A percentile compares a stretch with the other conserved stretches of the same genome.
Evolutionary conservation across 1,284 basidiomycete species (phyloP).

Genomic region (Neolentinus lepideus): DNA sequence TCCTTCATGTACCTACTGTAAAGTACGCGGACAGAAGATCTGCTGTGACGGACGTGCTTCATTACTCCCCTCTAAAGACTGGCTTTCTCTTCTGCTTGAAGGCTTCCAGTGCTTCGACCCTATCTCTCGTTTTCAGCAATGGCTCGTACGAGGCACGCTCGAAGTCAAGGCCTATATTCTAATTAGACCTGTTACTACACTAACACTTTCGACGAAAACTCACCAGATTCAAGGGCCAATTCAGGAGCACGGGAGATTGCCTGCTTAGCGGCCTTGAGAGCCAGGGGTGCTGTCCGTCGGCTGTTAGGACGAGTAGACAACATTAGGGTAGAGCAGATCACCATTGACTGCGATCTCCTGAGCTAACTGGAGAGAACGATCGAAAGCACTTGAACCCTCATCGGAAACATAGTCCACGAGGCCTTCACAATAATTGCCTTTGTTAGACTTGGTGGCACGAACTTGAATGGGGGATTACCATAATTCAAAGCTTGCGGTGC

Average conservation of each 20-base stretch:
- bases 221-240: conserved; percentile 70
- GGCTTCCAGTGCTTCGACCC: conserved; percentile 80
- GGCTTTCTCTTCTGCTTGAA: conserved; percentile 88
- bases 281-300: conserved; percentile 65
- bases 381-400: conserved; percentile 49
- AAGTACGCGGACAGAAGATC: neutral
- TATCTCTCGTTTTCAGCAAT: conserved; percentile 73
- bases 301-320: conserved; percentile 1
- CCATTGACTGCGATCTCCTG: conserved; percentile 65
- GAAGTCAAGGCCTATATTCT: conserved; percentile 67
- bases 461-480: conserved; percentile 39
- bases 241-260: conserved; percentile 80
- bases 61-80: conserved; percentile 76
- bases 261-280: conserved; percentile 83
- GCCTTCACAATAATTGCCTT: conserved; percentile 33
- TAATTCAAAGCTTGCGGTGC: conserved; percentile 67
- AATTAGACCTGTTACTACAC: neutral
- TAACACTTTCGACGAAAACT: conserved; percentile 7
- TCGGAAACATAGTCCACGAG: conserved; percentile 75
- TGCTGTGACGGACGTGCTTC: neutral
- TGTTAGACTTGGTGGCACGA: conserved; percentile 6
- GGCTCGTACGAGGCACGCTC: conserved; percentile 84
- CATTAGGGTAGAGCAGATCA: conserved; percentile 20
- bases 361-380: conserved; percentile 61
- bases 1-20: neutral